Evolutionary conservation across 2,329 filamentous ascomycete genomes (phyloP).

Genomic region (Pyricularia grisea): DNA sequence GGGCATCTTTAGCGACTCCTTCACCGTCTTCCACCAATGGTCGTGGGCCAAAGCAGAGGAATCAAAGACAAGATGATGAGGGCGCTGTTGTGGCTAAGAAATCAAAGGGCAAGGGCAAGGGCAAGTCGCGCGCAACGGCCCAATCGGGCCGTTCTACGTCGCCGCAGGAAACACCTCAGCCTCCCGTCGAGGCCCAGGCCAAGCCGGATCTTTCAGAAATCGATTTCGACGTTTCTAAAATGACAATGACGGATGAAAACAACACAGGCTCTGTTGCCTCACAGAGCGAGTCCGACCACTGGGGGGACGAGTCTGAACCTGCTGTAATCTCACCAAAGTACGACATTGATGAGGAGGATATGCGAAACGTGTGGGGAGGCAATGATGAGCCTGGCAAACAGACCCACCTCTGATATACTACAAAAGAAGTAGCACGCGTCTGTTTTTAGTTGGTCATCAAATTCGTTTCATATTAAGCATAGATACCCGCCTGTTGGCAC

Average conservation of each 20-base stretch:
- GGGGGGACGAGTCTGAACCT: background rate
- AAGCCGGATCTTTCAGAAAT: conserved; percentile 6
- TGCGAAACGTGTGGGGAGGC: conserved; percentile 13
- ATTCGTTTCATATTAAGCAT: background rate
- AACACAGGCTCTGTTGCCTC: background rate
- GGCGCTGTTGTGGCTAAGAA: background rate
- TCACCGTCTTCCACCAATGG: background rate
- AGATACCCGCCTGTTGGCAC: background rate
- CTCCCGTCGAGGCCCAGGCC: background rate
- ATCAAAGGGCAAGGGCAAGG: conserved; percentile 13
- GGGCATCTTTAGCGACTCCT: background rate
- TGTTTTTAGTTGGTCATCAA: background rate
- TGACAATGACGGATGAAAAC: conserved; percentile 6
- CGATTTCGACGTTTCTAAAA: conserved; percentile 7
- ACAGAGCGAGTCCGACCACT: background rate
- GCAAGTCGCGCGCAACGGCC: conserved; percentile 7
- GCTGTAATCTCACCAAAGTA: conserved; percentile 8
- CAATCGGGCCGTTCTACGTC: conserved; percentile 3
- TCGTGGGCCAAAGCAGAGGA: background rate
- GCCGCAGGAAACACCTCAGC: conserved; percentile 4
- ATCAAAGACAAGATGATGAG: background rate
- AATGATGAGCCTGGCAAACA: background rate
- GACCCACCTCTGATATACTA: conserved; percentile 3
- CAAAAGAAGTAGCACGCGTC: background rate
- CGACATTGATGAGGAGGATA: conserved; percentile 11